These are phyloP conservation scores for Cercospora brassicicola DNA, from an alignment of 2,329 filamentous ascomycete species.

Conservation along the genomic window DNA sequence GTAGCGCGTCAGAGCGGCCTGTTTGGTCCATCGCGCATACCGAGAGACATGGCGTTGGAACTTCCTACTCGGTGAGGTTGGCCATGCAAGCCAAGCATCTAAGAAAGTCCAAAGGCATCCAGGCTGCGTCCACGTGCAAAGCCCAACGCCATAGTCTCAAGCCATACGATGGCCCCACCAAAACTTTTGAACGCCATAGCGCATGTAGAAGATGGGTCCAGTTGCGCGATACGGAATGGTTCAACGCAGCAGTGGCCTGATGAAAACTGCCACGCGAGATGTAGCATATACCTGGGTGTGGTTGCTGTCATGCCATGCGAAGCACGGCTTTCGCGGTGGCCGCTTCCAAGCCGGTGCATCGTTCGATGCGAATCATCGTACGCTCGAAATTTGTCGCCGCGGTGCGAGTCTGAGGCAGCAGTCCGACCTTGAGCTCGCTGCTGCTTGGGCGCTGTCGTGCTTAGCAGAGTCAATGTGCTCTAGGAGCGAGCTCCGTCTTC, in stretches of 20 bases:
- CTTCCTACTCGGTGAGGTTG: neutral
- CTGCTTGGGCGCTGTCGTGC: neutral
- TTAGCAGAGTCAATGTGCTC: neutral
- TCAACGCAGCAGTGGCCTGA: neutral
- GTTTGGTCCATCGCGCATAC: neutral
- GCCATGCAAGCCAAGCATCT: neutral
- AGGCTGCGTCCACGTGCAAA: neutral
- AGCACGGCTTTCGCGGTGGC: neutral
- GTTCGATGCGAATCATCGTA: neutral
- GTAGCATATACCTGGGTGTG: neutral
- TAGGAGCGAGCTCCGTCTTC: neutral
- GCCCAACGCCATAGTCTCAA: neutral
- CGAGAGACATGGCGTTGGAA: neutral
- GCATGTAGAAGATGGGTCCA: neutral
- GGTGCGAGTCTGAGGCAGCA: neutral
- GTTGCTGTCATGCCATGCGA: neutral
- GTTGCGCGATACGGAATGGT: neutral
- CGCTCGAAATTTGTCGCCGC: neutral
- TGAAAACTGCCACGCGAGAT: neutral
- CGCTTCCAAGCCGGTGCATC: neutral
- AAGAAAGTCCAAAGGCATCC: neutral
- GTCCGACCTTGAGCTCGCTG: neutral
- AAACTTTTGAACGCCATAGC: neutral
- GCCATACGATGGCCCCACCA: neutral
- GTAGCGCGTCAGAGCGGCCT: neutral